phyloP scores from a whole-genome alignment of 345 rosid genomes.

The Citrus sinensis region DNA sequence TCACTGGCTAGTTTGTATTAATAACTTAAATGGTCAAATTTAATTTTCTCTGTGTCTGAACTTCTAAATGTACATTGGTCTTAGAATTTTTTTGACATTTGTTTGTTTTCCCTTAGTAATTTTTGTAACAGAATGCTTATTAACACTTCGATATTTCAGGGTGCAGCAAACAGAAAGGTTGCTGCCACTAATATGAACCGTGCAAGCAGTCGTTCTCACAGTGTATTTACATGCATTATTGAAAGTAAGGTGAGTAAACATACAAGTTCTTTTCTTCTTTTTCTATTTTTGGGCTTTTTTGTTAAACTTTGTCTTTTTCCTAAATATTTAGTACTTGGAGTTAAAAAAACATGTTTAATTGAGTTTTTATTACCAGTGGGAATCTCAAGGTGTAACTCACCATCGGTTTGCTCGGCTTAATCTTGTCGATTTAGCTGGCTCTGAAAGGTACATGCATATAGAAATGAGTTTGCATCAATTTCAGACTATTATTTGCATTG shows the following conservation, averaged over 20 bases:
- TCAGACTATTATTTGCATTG: neutral
- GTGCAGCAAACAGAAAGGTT: conserved; percentile 94
- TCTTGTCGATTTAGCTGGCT: conserved; percentile 98
- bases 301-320: neutral
- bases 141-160: conserved; percentile 41
- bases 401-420: conserved; percentile 97
- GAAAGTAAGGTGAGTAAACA: conserved; percentile 73
- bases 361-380: conserved; percentile 59
- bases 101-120: neutral
- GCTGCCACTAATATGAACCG: conserved; percentile 98
- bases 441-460: conserved; percentile 67
- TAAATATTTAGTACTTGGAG: neutral
- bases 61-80: neutral
- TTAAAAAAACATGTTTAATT: conserved; percentile 10
- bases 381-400: conserved; percentile 91
- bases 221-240: conserved; percentile 92
- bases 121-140: neutral
- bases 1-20: neutral
- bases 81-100: neutral
- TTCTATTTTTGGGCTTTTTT: neutral
- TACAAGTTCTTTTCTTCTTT: neutral
- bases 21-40: neutral
- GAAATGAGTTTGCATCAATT: neutral
- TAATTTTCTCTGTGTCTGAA: neutral
- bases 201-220: conserved; percentile 98